Base-by-base conservation (phyloP, 495 filamentous ascomycete genomes). In the Neurospora sp. region DNA sequence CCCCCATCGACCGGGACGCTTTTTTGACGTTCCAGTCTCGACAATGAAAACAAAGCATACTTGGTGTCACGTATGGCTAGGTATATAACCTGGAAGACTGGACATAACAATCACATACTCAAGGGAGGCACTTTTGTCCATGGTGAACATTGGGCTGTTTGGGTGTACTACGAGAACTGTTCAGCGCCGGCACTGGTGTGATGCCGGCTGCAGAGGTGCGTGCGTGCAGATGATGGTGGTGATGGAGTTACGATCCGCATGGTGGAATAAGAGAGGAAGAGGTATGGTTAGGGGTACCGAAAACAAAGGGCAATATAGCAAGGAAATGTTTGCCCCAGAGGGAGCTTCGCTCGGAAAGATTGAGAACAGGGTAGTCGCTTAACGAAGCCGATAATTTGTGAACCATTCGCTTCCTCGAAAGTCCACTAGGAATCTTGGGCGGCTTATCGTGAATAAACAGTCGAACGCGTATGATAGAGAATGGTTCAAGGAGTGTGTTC, bases 1-100 rank as follows among this genome's bases (percentile, higher is more conserved):
- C 14, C 16, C 14, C 40, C 40, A 41, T 11, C 40, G 1, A 42
- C 40, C 14, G 22, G 22, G 22, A 41, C 40, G 40, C 0, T 6
- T 41, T 2, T 27, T 16, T 39, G 39, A 39, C 11, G 39, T 40
- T 40, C 35, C 27, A 27, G 27, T 27, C 2, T 35, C 35, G 35
- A 7, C 39, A 14, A 14, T 40, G 39, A 40, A 40, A 0, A 40
- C 10, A 4, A 40, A 4, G 11, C 4, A 40, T 40, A 1, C 39
- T 12, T 4, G 0, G 11, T 14, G 11, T 40, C 6, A 6, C 2
- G 40, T 18, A 3, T 7, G 14, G 5, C 0, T 18, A 2, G 40
- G 14, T 42, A 42, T 0, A 42, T 41, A 41, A 16, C 0, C 4
- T 16, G 1, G 1, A 0, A 2, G 2, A 6, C 5, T 41, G 1